Evolutionary conservation across 805 yeast genomes (phyloP).

Genomic region (Pichia rugopelliculosa): DNA sequence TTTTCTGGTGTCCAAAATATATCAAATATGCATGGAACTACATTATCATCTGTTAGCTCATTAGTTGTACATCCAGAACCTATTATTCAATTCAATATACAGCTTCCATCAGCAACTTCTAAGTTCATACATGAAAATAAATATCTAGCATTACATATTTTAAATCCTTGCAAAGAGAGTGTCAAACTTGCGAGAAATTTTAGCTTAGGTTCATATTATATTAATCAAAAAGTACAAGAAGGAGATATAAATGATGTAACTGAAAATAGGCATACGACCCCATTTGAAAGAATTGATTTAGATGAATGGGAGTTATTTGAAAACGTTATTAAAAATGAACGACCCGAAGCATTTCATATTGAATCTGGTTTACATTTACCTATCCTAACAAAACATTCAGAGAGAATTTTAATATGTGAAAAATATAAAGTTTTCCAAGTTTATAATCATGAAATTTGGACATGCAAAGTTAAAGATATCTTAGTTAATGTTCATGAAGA

Average conservation of each 20-base stretch:
- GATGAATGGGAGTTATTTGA: constrained; percentile 32
- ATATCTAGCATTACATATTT: constrained; percentile 65
- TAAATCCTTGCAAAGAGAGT: constrained; percentile 53
- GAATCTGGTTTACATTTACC: constrained; percentile 38
- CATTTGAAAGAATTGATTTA: constrained; percentile 39
- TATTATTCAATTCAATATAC: constrained; percentile 76
- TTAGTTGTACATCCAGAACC: constrained; percentile 73
- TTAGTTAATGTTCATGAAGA: constrained; percentile 26
- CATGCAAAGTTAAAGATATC: constrained; percentile 65
- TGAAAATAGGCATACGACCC: constrained; percentile 34
- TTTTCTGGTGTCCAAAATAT: constrained; percentile 18
- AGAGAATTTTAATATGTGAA: constrained; percentile 56
- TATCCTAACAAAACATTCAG: constrained; percentile 43
- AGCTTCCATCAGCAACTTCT: constrained; percentile 79
- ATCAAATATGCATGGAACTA: constrained; percentile 56
- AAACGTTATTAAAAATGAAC: constrained; percentile 10
- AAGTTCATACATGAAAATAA: constrained; percentile 48
- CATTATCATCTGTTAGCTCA: constrained; percentile 81
- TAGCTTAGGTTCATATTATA: constrained; percentile 47
- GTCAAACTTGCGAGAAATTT: constrained; percentile 60
- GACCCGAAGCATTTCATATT: constrained; percentile 12
- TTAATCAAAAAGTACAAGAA: constrained; percentile 26
- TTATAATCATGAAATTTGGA: constrained; percentile 88
- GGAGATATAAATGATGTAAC: constrained; percentile 8
- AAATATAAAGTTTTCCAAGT: constrained; percentile 46